Conservation (phyloP, 805 yeast genomes). For the Komagataella pastoris region DNA sequence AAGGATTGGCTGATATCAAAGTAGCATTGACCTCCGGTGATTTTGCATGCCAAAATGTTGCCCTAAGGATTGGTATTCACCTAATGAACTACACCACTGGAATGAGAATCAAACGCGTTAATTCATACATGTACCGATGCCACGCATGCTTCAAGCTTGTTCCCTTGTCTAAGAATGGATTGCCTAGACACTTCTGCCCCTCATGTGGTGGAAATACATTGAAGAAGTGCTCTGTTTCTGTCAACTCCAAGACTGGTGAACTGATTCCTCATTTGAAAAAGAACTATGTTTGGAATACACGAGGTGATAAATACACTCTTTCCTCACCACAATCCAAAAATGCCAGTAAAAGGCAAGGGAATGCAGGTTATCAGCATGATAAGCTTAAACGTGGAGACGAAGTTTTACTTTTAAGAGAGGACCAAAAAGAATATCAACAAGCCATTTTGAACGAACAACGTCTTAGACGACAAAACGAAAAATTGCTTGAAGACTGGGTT, state of each 20-base stretch:
- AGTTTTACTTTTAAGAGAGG: slow-evolving; percentile 66
- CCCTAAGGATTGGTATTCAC: slow-evolving; percentile 81
- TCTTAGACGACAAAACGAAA: slow-evolving; percentile 78
- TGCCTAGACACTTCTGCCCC: slow-evolving; percentile 82
- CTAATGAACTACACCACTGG: slow-evolving; percentile 81
- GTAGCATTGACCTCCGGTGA: slow-evolving; percentile 91
- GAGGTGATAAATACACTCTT: slow-evolving; percentile 73
- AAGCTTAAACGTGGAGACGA: slow-evolving; percentile 42
- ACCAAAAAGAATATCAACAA: slow-evolving; percentile 84
- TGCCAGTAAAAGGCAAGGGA: slow-evolving; percentile 59
- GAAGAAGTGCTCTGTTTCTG: slow-evolving; percentile 80
- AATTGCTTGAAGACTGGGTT: slow-evolving; percentile 74
- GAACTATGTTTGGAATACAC: slow-evolving; percentile 86
- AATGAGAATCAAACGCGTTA: slow-evolving; percentile 66
- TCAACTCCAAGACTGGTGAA: slow-evolving; percentile 66
- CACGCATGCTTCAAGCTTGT: slow-evolving; percentile 88
- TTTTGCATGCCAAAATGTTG: slow-evolving; percentile 94
- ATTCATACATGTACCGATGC: slow-evolving; percentile 91
- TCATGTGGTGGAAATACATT: slow-evolving; percentile 91
- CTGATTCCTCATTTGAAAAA: slow-evolving; percentile 79
- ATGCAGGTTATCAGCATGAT: slow-evolving; percentile 67
- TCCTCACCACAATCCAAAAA: slow-evolving; percentile 83
- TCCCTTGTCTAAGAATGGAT: slow-evolving; percentile 67
- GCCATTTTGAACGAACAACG: slow-evolving; percentile 82
- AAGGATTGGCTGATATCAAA: slow-evolving; percentile 27